Percentiles rank a stretch among this genome's conserved stretches.
phyloP scores from a whole-genome alignment of 331 rosid genomes.

The Quercus lobata region DNA sequence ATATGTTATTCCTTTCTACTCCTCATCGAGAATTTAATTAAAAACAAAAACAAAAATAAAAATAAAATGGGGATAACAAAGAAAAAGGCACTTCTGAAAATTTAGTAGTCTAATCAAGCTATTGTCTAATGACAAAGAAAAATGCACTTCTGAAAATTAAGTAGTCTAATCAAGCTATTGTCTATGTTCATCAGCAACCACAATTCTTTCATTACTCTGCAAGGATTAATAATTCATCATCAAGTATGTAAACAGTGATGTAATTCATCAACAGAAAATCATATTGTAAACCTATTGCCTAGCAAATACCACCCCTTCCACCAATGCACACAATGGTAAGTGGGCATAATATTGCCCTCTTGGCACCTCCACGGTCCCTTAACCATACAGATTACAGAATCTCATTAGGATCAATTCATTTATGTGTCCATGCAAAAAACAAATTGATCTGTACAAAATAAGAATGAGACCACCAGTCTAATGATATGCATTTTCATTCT shows the following conservation, averaged over 20 bases:
- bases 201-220: neutral
- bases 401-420: conserved; percentile 28
- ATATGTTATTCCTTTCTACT: neutral
- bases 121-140: neutral
- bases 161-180: neutral
- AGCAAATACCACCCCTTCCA: conserved; percentile 19
- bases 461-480: conserved; percentile 23
- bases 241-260: neutral
- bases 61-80: neutral
- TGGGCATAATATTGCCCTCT: conserved; percentile 23
- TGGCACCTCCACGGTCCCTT: conserved; percentile 13
- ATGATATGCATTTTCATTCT: conserved; percentile 17
- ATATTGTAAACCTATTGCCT: conserved; percentile 3
- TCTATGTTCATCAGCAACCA: neutral
- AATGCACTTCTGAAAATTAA: neutral
- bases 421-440: conserved; percentile 40
- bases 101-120: neutral
- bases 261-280: neutral
- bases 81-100: neutral
- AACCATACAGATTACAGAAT: conserved; percentile 15
- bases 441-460: conserved; percentile 54
- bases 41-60: neutral
- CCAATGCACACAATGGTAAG: neutral
- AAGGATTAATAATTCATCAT: neutral
- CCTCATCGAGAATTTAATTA: neutral